A percentile compares a stretch with the other conserved stretches of the same genome.
These are phyloP conservation scores for Pleurotus tuoliensis DNA, from an alignment of 768 basidiomycete species.

Conservation along the genomic window DNA sequence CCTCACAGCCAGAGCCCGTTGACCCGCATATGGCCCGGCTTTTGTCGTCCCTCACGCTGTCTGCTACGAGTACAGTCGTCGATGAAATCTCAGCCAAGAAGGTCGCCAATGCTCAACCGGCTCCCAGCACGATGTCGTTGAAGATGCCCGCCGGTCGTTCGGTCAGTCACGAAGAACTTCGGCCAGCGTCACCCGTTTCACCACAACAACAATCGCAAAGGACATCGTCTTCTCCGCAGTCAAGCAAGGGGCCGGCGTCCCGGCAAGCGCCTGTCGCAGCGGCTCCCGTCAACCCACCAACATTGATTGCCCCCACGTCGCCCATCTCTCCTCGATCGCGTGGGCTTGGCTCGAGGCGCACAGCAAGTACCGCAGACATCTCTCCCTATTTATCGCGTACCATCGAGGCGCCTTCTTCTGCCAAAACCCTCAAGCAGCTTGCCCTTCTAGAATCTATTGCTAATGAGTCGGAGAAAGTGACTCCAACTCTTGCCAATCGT, in stretches of 20 bases:
- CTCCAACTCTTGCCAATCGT: slow-evolving; percentile 31
- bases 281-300: slow-evolving; percentile 5
- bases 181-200: neutral
- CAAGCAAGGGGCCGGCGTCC: neutral
- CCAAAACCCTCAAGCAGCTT: slow-evolving; percentile 64
- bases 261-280: neutral
- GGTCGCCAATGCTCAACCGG: neutral
- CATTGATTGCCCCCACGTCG: slow-evolving; percentile 12
- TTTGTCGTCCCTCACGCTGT: slow-evolving; percentile 58
- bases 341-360: slow-evolving; percentile 28
- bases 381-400: slow-evolving; percentile 64
- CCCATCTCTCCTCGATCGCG: slow-evolving; percentile 19
- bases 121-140: neutral
- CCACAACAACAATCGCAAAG: neutral
- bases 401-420: slow-evolving; percentile 49
- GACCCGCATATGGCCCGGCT: slow-evolving; percentile 74
- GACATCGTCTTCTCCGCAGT: neutral
- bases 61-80: slow-evolving; percentile 30
- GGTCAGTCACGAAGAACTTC: neutral
- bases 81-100: slow-evolving; percentile 6
- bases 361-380: slow-evolving; percentile 57
- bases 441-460: slow-evolving; percentile 70
- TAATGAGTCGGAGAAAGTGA: slow-evolving; percentile 67
- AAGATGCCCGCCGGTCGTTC: slow-evolving; percentile 4
- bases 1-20: slow-evolving; percentile 26